A percentile compares a stretch with the other conserved stretches of the same genome.
Evolutionary conservation across 148 eudicot genomes (phyloP).

Genomic region (Dysphania ambrosioides): DNA sequence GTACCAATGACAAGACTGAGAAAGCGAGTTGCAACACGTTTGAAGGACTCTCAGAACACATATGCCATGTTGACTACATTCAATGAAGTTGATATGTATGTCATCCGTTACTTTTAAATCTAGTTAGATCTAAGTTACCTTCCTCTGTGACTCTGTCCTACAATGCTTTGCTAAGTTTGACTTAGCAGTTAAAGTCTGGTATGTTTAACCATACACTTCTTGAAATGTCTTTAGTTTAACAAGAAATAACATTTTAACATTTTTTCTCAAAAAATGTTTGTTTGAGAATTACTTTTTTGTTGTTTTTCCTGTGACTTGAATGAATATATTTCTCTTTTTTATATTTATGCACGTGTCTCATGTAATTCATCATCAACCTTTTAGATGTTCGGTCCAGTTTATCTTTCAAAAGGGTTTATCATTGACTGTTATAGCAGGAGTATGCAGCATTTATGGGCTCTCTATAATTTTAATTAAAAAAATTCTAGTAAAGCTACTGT

Average conservation of each 20-base stretch:
- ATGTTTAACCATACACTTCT: neutral
- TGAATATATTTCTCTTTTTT: too few relatives aligned
- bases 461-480: too few relatives aligned
- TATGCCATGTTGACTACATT: conserved; percentile 94
- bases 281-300: neutral
- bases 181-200: neutral
- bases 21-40: conserved; percentile 87
- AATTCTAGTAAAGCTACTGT: neutral
- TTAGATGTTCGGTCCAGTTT: too few relatives aligned
- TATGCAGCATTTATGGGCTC: neutral
- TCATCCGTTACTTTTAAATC: neutral
- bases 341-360: too few relatives aligned
- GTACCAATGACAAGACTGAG: conserved; percentile 98
- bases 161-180: neutral
- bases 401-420: neutral
- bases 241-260: neutral
- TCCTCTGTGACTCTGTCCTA: neutral
- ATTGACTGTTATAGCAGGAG: too few relatives aligned
- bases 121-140: neutral
- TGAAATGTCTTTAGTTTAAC: neutral
- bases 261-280: neutral
- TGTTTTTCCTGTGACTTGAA: too few relatives aligned
- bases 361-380: too few relatives aligned
- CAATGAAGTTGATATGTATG: conserved; percentile 96
- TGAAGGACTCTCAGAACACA: conserved; percentile 95